Base-by-base conservation (phyloP, 2,329 filamentous ascomycete species). In the Pyrenophora seminiperda region DNA sequence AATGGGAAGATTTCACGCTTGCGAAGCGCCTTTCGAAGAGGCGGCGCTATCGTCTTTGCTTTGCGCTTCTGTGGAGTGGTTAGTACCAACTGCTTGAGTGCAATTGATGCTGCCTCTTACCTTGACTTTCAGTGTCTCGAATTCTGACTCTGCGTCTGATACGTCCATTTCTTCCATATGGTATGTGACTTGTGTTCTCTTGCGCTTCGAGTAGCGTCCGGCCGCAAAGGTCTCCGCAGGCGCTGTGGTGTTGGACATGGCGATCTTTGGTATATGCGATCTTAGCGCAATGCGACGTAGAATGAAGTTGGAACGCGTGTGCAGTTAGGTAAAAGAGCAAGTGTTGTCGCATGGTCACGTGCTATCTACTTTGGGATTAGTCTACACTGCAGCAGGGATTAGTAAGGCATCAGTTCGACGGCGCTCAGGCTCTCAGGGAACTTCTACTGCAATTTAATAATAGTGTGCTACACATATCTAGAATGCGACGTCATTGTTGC, bases 1-100 rank as follows among this genome's bases (percentile, higher is more conserved):
- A 73, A 72, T 0, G 66, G 69, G 37, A 73, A 73, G 42, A 66
- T 58, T 27, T 66, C 68, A 45, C 36, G 59, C 42, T 70, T 70
- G 3, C 66, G 62, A 34, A 68, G 65, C 4, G 59, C 59, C 38
- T 52, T 61, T 7, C 58, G 44, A 5, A 9, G 9, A 9, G 24
- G 13, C 3, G 24, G 9, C 9, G 2, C 9, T 27, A 29, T 14
- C 17, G 34, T 32, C 13, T 37, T 44, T 17, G 53, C 41, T 49
- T 61, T 66, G 45, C 37, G 57, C 54, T 70, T 69, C 65, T 70
- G 32, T 5, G 13, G 19, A 32, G 13, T 31, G 22, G 30, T 51
- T n/a, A 51, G 41, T 43, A 29, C 36, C 15, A 7, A 31, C 10
- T 11, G 17, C n/a, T 14, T 13, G 5, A 5, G 6, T 19, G 13